A percentile compares a stretch with the other conserved stretches of the same genome.
Evolutionary conservation across 2,329 filamentous ascomycete genomes (phyloP).

Genomic region (Emmonsia crescens): DNA sequence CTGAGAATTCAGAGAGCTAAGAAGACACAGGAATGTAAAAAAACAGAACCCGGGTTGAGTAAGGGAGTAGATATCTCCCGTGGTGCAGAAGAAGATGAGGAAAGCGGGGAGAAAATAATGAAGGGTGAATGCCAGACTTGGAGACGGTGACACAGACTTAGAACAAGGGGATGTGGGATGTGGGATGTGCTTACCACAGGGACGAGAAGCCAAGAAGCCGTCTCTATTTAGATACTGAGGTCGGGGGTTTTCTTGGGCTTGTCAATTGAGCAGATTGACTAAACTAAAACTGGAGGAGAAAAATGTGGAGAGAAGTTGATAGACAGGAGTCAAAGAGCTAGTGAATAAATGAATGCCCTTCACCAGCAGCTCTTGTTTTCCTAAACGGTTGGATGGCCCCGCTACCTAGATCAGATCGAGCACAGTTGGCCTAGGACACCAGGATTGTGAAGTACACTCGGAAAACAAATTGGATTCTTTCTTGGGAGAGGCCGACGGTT

Average conservation of each 20-base stretch:
- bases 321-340: not conserved
- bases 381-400: not conserved
- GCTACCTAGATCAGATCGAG: not conserved
- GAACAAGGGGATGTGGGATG: not conserved
- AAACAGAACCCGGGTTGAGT: not conserved
- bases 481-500: not conserved
- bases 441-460: not conserved
- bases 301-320: not conserved
- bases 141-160: not conserved
- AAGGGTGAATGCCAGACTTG: not conserved
- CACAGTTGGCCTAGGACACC: not conserved
- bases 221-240: not conserved
- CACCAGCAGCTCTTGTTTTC: not conserved
- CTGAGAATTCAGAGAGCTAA: not conserved
- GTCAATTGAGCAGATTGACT: not conserved
- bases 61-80: not conserved
- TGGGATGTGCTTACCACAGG: not conserved
- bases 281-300: not conserved
- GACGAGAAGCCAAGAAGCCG: not conserved
- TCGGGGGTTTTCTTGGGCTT: not conserved
- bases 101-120: not conserved
- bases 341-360: not conserved
- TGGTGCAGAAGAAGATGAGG: not conserved
- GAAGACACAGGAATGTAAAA: not conserved
- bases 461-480: not conserved